Conservation (phyloP, 2,329 filamentous ascomycete genomes). For the Fusarium bactridioides region DNA sequence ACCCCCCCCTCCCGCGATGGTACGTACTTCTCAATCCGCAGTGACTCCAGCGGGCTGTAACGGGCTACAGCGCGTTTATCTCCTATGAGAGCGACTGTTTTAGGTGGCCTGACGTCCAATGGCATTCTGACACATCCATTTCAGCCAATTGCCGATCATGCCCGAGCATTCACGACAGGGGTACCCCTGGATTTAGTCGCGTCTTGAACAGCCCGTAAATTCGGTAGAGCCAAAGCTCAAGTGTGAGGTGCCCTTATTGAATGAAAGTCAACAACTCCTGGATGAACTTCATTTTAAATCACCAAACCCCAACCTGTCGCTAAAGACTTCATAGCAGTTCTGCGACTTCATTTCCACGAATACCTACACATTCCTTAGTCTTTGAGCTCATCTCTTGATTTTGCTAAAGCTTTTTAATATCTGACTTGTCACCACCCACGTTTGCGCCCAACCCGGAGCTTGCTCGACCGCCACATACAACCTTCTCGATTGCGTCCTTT, state of each 20-base stretch:
- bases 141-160: conserved; percentile 18
- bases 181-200: conserved; percentile 39
- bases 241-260: conserved; percentile 21
- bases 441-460: conserved; percentile 21
- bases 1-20: no score
- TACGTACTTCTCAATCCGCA: conserved; percentile 20
- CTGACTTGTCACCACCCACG: conserved; percentile 12
- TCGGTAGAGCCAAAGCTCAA: conserved; percentile 30
- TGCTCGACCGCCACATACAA: conserved; percentile 11
- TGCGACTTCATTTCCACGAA: conserved; percentile 19
- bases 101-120: neutral
- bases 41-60: conserved; percentile 14
- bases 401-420: conserved; percentile 31
- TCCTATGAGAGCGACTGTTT: conserved; percentile 8
- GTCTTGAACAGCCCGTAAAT: conserved; percentile 32
- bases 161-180: conserved; percentile 45
- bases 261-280: conserved; percentile 41
- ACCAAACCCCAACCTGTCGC: conserved; percentile 19
- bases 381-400: conserved; percentile 13
- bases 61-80: conserved; percentile 12
- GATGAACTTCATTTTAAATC: conserved; percentile 37
- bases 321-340: conserved; percentile 22
- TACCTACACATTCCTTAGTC: conserved; percentile 34
- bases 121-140: conserved; percentile 43
- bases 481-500: conserved; percentile 16